These are phyloP conservation scores for Poterioochromonas sp. DNA, from an alignment of 352 stramenopile species.

Conservation along the genomic window DNA sequence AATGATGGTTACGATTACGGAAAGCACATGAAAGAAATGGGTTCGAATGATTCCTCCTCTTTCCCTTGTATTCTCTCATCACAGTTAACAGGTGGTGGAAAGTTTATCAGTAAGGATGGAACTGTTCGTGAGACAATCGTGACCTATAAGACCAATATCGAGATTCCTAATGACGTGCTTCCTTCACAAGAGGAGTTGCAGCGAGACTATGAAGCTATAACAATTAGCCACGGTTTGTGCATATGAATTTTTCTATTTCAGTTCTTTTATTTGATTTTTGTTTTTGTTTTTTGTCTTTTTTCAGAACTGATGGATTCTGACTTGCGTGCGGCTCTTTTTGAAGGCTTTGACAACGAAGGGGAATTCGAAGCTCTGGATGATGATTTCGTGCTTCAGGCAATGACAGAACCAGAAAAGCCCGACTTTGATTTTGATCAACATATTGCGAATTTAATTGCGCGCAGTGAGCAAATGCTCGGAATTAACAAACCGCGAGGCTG, in stretches of 20 bases:
- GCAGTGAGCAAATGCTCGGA: constrained; percentile 34
- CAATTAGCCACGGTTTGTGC: constrained; percentile 19
- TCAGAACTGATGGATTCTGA: constrained; percentile 70
- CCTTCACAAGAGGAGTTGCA: background rate
- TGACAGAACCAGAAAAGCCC: constrained; percentile 40
- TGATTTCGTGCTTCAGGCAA: constrained; percentile 63
- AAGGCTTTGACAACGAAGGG: constrained; percentile 49
- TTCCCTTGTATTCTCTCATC: background rate
- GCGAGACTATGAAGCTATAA: constrained; percentile 1
- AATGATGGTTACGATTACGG: constrained; percentile 84
- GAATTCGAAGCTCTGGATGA: constrained; percentile 74
- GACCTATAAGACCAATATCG: too few species aligned
- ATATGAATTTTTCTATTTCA: constrained; percentile 34
- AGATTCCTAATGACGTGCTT: constrained; percentile 3
- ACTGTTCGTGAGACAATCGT: background rate
- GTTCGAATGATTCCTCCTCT: constrained; percentile 53
- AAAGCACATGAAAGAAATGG: constrained; percentile 79
- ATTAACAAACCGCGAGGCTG: background rate
- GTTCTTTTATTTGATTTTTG: constrained; percentile 31
- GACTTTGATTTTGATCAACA: constrained; percentile 84
- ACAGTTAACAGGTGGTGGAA: constrained; percentile 11
- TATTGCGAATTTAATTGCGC: constrained; percentile 78
- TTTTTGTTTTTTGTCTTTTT: constrained; percentile 36
- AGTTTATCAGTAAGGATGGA: background rate
- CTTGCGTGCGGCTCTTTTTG: constrained; percentile 64